Evolutionary conservation across 2,329 filamentous ascomycete species (phyloP), one percentile per base, ranked within the genome.

Genomic region (Fusarium sp.): DNA sequence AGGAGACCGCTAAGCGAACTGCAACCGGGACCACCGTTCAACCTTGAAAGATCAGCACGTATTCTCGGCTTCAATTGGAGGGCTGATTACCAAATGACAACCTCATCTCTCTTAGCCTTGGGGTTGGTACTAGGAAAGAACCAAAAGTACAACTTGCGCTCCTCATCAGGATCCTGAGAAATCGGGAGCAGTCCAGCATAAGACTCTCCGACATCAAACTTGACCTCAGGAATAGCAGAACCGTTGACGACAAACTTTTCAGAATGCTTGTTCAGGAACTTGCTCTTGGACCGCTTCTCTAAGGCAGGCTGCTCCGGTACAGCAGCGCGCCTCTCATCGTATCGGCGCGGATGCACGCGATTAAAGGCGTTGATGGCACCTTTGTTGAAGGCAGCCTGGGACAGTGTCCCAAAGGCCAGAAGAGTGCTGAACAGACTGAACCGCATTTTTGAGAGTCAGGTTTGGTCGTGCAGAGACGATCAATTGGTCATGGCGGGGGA

Each of bases 131-230:
- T 87, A 0, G 90, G 90, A 63, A 91, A 91, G 82, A 91, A 92
- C 89, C 89, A 92, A 76, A 91, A 92, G 79, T 87, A 92, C 3
- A 92, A 79, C 69, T 90, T 80, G 42, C 85, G 80, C 1, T 81
- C 82, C 77, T 89, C 89, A 41, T 86, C 78, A 0, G 83, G 79
- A 21, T 83, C 77, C 41, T 82, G 80, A 4, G 85, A 86, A 58
- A 92, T 88, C 10, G 90, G 89, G 33, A 92, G 78, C 23, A 88
- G 78, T 23, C 90, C 90, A n/a, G 90, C 87, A 72, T 91, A 92
- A 0, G 87, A 89, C 79, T 92, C 89, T 60, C 88, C 87, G 45
- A 93, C 82, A 69, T 94, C 91, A 68, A 93, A 94, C 31, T 86
- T 78, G 1, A 94, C 89, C 23, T 93, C 90, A 0, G 92, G 92